Conservation (phyloP, 345 rosid genomes). For the Psidium guajava region DNA sequence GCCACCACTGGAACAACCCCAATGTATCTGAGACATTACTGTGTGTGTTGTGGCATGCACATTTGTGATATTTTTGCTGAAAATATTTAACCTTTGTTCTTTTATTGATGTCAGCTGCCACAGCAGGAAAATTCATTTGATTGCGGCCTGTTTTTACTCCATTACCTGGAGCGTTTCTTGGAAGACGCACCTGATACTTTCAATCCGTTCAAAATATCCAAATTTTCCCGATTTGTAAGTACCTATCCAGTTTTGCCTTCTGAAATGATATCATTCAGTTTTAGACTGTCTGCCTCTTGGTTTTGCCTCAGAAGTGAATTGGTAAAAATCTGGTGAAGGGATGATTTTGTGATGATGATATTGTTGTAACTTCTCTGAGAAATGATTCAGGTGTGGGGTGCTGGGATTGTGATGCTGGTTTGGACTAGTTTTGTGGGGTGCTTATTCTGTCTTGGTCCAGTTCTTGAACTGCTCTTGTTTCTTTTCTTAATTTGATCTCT, state of each 20-base stretch:
- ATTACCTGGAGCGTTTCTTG: conserved; percentile 87
- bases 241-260: background rate
- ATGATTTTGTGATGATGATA: background rate
- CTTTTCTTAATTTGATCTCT: background rate
- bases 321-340: background rate
- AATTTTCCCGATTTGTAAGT: conserved; percentile 78
- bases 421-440: background rate
- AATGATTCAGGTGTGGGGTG: background rate
- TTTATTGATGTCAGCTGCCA: conserved; percentile 58
- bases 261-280: background rate
- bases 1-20: background rate
- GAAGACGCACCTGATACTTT: conserved; percentile 67
- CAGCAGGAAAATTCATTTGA: conserved; percentile 97
- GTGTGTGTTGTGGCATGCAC: background rate
- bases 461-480: background rate
- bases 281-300: background rate
- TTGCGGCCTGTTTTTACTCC: conserved; percentile 93
- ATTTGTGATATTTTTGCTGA: conserved; percentile 13
- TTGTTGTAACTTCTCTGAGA: background rate
- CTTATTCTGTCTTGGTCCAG: background rate
- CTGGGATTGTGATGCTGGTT: background rate
- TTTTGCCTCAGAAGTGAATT: background rate
- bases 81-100: background rate
- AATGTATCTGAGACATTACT: background rate
- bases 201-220: conserved; percentile 61